phyloP scores from a whole-genome alignment of 2,329 filamentous ascomycete genomes.

The Botrytis medusae region DNA sequence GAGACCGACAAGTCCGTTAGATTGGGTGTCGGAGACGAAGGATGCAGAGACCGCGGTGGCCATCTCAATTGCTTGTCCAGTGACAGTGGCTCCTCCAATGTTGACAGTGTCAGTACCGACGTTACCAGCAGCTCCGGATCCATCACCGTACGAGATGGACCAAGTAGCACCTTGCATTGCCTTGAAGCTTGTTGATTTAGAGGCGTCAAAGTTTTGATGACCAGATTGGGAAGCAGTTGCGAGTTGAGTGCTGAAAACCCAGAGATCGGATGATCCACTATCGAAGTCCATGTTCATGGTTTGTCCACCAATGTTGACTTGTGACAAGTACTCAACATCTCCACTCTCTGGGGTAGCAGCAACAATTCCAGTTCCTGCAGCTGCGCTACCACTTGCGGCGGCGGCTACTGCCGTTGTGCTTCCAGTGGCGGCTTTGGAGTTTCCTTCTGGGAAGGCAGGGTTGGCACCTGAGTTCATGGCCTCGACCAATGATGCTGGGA shows the following conservation, averaged over 20 bases:
- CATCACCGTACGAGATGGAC: constrained; percentile 43
- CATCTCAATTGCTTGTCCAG: constrained; percentile 40
- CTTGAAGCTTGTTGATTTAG: constrained; percentile 37
- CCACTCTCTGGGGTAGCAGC: constrained; percentile 59
- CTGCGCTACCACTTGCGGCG: constrained; percentile 33
- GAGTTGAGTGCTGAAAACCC: constrained; percentile 41
- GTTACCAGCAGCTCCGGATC: constrained; percentile 41
- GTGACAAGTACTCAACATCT: constrained; percentile 36
- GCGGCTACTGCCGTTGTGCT: constrained; percentile 25
- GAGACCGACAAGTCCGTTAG: constrained; percentile 64
- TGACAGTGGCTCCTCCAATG: constrained; percentile 41
- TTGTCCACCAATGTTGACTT: constrained; percentile 39
- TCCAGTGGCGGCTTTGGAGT: constrained; percentile 20
- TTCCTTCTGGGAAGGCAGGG: constrained; percentile 22
- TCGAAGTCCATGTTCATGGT: constrained; percentile 41
- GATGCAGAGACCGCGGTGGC: constrained; percentile 39
- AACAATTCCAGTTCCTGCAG: constrained; percentile 54
- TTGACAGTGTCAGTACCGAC: constrained; percentile 42
- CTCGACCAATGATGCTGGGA: constrained; percentile 46
- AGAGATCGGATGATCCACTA: constrained; percentile 41
- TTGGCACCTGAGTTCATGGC: constrained; percentile 33
- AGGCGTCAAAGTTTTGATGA: constrained; percentile 38
- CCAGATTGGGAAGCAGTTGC: constrained; percentile 35
- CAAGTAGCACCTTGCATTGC: constrained; percentile 38
- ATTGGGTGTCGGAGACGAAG: constrained; percentile 41